Percentiles rank a stretch among this genome's conserved stretches.
Conservation (phyloP, 805 yeast genomes). For the Metschnikowia gelsemii region DNA sequence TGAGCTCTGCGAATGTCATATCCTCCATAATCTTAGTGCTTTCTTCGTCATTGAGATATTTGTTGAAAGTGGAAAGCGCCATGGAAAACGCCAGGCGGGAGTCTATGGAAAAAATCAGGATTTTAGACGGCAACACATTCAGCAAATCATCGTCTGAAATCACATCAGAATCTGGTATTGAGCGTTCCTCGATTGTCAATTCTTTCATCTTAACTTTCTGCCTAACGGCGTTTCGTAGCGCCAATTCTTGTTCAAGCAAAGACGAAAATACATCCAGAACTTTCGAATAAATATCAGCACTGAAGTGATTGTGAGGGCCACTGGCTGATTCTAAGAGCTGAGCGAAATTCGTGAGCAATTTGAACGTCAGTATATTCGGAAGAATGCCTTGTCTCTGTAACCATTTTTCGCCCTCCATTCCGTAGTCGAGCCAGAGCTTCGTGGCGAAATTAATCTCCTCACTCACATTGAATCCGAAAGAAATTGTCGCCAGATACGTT, state of each 20-base stretch:
- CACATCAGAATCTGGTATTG: slow-evolving; percentile 34
- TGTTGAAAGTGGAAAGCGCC: slow-evolving; percentile 32
- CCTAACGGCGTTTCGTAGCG: slow-evolving; percentile 39
- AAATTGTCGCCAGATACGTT: slow-evolving; percentile 49
- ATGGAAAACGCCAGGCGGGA: slow-evolving; percentile 33
- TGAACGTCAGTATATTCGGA: slow-evolving; percentile 54
- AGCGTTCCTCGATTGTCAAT: slow-evolving; percentile 32
- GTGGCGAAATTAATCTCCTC: slow-evolving; percentile 62
- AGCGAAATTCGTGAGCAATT: slow-evolving; percentile 48
- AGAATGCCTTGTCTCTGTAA: slow-evolving; percentile 44
- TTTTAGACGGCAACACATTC: slow-evolving; percentile 54
- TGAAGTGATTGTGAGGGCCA: slow-evolving; percentile 29
- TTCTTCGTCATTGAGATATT: slow-evolving; percentile 17
- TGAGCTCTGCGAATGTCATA: slow-evolving; percentile 6
- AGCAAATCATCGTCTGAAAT: slow-evolving; percentile 55
- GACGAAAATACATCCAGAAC: slow-evolving; percentile 34
- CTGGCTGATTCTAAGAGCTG: slow-evolving; percentile 39
- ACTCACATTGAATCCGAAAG: slow-evolving; percentile 55
- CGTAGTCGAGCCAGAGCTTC: slow-evolving; percentile 51
- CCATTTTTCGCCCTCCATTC: slow-evolving; percentile 53
- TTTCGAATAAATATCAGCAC: slow-evolving; percentile 33
- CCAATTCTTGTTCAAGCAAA: slow-evolving; percentile 44
- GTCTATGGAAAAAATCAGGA: slow-evolving; percentile 36
- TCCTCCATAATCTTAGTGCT: not conserved
- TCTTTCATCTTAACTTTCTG: slow-evolving; percentile 29